phyloP scores from a whole-genome alignment of 2,329 filamentous ascomycete genomes.

The Colletotrichum cereale region DNA sequence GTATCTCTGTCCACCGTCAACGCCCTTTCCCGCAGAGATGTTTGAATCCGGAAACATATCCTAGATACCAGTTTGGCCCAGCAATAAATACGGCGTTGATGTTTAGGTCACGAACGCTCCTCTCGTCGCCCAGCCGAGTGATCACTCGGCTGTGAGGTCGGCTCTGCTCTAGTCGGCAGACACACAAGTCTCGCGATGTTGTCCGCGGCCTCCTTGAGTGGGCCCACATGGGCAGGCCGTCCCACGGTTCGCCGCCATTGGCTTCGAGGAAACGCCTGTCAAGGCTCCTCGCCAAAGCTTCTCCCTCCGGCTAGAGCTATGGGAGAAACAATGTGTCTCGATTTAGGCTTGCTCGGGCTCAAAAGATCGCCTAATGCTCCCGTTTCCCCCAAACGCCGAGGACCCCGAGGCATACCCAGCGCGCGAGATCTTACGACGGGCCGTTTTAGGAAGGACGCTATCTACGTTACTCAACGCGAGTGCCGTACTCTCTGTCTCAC shows the following conservation, averaged over 20 bases:
- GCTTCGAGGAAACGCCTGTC: neutral
- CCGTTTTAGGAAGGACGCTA: slow-evolving; percentile 13
- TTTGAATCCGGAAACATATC: slow-evolving; percentile 46
- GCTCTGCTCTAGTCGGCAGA: neutral
- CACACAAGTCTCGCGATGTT: neutral
- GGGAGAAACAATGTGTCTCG: neutral
- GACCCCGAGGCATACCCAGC: neutral
- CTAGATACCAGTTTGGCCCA: slow-evolving; percentile 55
- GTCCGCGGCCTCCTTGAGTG: neutral
- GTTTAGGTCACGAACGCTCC: neutral
- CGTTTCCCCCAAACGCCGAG: neutral
- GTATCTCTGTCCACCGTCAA: slow-evolving; percentile 46
- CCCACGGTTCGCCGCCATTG: neutral
- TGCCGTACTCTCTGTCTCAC: neutral
- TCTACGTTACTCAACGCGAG: slow-evolving; percentile 14
- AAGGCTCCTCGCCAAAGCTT: neutral
- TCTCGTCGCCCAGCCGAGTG: too few relatives aligned
- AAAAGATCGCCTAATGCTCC: neutral
- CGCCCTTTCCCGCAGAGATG: slow-evolving; percentile 45
- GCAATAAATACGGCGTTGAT: neutral
- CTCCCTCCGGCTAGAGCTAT: neutral
- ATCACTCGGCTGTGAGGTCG: too few relatives aligned
- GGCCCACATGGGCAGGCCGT: neutral
- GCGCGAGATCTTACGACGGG: neutral
- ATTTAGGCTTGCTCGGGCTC: neutral